Percentiles rank a stretch among this genome's conserved stretches.
These are phyloP conservation scores for Cucurbita argyrosperma DNA, from an alignment of 306 rosid species.

Conservation along the genomic window DNA sequence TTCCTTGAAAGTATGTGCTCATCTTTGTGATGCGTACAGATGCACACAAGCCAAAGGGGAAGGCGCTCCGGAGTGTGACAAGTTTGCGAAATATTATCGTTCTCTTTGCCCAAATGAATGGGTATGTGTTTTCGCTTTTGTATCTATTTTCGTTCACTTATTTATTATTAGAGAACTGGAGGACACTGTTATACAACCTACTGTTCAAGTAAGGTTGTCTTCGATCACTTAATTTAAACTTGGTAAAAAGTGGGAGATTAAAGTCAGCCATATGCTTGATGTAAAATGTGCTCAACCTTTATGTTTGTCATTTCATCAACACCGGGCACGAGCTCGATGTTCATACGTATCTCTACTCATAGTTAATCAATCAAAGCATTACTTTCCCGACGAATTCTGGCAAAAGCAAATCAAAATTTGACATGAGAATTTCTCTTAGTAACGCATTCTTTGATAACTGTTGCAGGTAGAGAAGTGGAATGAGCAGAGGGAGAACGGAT, in stretches of 20 bases:
- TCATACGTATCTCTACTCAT: too few species aligned
- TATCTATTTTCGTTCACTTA: background rate
- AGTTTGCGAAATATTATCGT: slow-evolving; percentile 72
- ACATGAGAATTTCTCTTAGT: background rate
- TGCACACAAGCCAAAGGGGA: slow-evolving; percentile 89
- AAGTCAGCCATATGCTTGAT: too few species aligned
- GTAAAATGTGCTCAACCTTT: too few species aligned
- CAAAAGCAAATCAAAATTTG: background rate
- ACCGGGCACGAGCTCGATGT: too few species aligned
- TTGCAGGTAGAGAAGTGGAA: slow-evolving; percentile 87
- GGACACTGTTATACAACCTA: too few species aligned
- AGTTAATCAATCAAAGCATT: too few species aligned
- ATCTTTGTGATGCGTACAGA: slow-evolving; percentile 19
- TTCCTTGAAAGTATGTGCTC: background rate
- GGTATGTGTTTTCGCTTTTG: slow-evolving; percentile 32
- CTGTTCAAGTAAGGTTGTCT: too few species aligned
- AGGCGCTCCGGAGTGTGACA: slow-evolving; percentile 75
- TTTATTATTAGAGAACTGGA: background rate
- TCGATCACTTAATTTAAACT: too few species aligned
- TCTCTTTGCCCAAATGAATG: slow-evolving; percentile 98
- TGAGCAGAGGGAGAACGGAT: slow-evolving; percentile 93
- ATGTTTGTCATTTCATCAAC: too few species aligned
- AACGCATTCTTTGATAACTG: background rate
- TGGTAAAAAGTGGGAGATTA: too few species aligned
- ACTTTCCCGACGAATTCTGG: background rate